Base-by-base conservation (phyloP, 2,329 filamentous ascomycete genomes). In the Fusarium fujikuroi region DNA sequence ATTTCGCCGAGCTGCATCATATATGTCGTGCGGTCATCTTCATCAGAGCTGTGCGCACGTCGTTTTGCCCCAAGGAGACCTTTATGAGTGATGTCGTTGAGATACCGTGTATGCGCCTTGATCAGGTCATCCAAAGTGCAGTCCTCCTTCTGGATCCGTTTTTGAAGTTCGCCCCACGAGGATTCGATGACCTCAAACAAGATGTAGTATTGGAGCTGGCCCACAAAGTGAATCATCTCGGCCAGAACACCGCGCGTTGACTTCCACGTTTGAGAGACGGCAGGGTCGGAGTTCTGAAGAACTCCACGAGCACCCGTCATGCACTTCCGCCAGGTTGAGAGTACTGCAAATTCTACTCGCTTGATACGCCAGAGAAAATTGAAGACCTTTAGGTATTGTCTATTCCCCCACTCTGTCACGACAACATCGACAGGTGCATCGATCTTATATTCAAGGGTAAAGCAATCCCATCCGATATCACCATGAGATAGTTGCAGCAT, bases 341-440 rank as follows among this genome's bases (percentile, higher is more conserved):
- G 90, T 3, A 99, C 89, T 0, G 94, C 95, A 79, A 98, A 99
- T 79, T 99, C 96, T 58, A 99, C 96, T 34, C 96, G 92, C 84
- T 99, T 99, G 79, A 99, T 94, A 71, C 96, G 92, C 95, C 96
- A 99, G 7, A 99, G 88, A 79, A 99, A 98, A 83, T 99, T 99
- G 88, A 99, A 99, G 15, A 99, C 94, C 80, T 98, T 98, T 76
- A 99, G 91, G 80, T 99, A 99, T 80, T 99, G 95, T 28, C 95
- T 93, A 74, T 93, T 95, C 50, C 95, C 95, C 90, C 95, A 98
- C 46, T 97, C 94, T 1, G 95, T 98, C 43, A 99, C 95, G 53
- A 99, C 95, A 34, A 99, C 96, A 80, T 99, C 96, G 30, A 98
- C 93, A 1, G 96, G 96, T 4, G 95, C 93, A 80, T 97, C 95